Evolutionary conservation across 106 monocot species (phyloP), one percentile per base, ranked within the genome.

Genomic region (Dioscorea alata): DNA sequence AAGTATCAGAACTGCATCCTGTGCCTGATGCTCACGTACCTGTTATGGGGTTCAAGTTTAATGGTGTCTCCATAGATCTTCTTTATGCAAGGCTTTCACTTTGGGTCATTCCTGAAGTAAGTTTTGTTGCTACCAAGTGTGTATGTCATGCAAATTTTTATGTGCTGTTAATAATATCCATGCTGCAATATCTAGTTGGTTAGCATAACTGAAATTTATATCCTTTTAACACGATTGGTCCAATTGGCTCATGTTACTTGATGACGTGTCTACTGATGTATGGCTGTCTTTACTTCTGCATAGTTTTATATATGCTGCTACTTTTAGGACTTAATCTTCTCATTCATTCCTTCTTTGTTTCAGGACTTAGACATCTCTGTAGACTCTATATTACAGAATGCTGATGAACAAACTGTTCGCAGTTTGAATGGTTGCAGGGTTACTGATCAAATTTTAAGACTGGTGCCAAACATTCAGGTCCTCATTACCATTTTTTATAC

Each of bases 1-100:
- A 92, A 79, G 97, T 97, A 58, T 64, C 84, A 58, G 97, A 97
- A 72, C 70, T 97, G 54, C 92, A 97, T 66, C 92, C 92, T 33
- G 97, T 97, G 8, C 92, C 97, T 79, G 97, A 92, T 87, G 97
- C 97, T 80, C 86, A 87, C 73, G 97, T 97, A 12, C 97, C 97
- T 57, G 89, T 97, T 12, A 85, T 97, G 92, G 80, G 34, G 65
- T 97, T 97, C 67, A 89, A 85, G 69, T 81, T 97, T 71, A 68
- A 13, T 79, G 97, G 97, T 56, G 82, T 97, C 61, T 97, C 97
- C 32, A 97, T 97, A 35, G 97, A 97, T 84, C 92, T 97, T 78
- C 82, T 97, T 17, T 97, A 90, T 83, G 97, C 97, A 69, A 97
- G 81, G 49, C 66, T 92, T 24, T 61, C 97, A 21, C 82, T 87